Evolutionary conservation across 805 yeast genomes (phyloP), one percentile per base, ranked within the genome.

Genomic region (Yarrowia porcina): DNA sequence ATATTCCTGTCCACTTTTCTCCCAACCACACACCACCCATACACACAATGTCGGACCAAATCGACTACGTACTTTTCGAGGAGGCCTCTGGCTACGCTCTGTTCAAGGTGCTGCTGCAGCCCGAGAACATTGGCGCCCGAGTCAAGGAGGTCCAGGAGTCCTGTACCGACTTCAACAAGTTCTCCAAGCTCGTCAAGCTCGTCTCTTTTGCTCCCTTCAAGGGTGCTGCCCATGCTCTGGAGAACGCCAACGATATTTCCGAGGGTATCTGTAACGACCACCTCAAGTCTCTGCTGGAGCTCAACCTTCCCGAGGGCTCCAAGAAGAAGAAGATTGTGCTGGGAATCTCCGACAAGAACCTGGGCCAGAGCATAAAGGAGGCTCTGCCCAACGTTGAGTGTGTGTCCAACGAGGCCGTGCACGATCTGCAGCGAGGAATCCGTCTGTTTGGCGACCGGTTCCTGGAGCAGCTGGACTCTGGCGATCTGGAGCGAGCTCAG

Each of bases 151-250:
- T 94, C 45, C 98, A 94, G 80, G 86, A 85, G 69, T 92, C 96
- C 65, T 82, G 90, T 65, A 86, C 82, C 69, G 98, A 94, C 72
- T 83, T 94, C 68, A 87, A 86, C 66, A 82, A 85, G 74, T 92
- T 94, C 75, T 89, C 97, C 71, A 94, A 94, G 79, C 81, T 93
- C 81, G 86, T 94, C 69, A 96, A 92, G 77, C 83, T 94, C 64
- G 96, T 90, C 27, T 89, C 97, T 15, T 94, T 94, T 78, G 96
- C 97, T 65, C 99, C 99, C 57, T 94, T 94, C 83, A 92, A 94
- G 78, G 97, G 97, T 72, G 99, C 99, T 66, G 98, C 99, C 61
- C 98, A 94, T 78, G 99, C 99, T 65, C 84, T 94, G 72, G 98
- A 93, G 78, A 94, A 94, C 74, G 97, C 98, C 69, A 94, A 94